These are phyloP conservation scores for Venturia aucupariae DNA, from an alignment of 2,329 filamentous ascomycete species.

Conservation along the genomic window DNA sequence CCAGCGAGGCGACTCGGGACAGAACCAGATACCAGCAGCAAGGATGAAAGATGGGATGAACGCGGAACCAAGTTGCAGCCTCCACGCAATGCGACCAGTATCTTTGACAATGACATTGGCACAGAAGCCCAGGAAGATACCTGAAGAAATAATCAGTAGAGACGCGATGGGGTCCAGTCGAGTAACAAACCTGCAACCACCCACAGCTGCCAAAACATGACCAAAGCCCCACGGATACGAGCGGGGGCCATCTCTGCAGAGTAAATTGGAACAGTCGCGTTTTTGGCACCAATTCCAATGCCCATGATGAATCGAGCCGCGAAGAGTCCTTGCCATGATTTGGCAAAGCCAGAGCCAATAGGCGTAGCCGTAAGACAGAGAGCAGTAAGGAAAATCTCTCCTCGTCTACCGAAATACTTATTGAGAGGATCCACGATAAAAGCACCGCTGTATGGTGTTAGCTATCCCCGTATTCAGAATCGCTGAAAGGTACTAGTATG, in stretches of 20 bases:
- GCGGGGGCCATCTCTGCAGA: slow-evolving; percentile 48
- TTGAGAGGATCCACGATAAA: slow-evolving; percentile 30
- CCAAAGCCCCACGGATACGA: slow-evolving; percentile 35
- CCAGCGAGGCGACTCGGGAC: slow-evolving; percentile 39
- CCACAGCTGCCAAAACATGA: slow-evolving; percentile 51
- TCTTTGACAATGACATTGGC: slow-evolving; percentile 38
- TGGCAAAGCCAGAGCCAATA: slow-evolving; percentile 28
- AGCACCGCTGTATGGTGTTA: slow-evolving; percentile 19
- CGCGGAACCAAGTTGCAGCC: slow-evolving; percentile 60
- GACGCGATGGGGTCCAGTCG: too few species aligned
- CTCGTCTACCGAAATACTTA: slow-evolving; percentile 28
- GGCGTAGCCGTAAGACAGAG: slow-evolving; percentile 28
- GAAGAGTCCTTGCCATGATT: slow-evolving; percentile 29
- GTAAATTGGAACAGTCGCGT: slow-evolving; percentile 66
- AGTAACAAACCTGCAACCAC: slow-evolving; percentile 45
- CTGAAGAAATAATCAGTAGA: background rate
- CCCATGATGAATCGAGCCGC: slow-evolving; percentile 26
- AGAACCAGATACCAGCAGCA: slow-evolving; percentile 26
- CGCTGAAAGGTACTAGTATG: slow-evolving; percentile 13
- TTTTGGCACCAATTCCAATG: slow-evolving; percentile 62
- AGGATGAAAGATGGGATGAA: slow-evolving; percentile 39
- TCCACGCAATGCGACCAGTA: slow-evolving; percentile 37
- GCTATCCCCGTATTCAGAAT: background rate
- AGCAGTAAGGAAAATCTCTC: slow-evolving; percentile 30
- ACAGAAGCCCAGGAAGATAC: slow-evolving; percentile 34